Evolutionary conservation across 495 filamentous ascomycete species (phyloP), one percentile per base, ranked within the genome.

Genomic region (Durotheca rogersii): DNA sequence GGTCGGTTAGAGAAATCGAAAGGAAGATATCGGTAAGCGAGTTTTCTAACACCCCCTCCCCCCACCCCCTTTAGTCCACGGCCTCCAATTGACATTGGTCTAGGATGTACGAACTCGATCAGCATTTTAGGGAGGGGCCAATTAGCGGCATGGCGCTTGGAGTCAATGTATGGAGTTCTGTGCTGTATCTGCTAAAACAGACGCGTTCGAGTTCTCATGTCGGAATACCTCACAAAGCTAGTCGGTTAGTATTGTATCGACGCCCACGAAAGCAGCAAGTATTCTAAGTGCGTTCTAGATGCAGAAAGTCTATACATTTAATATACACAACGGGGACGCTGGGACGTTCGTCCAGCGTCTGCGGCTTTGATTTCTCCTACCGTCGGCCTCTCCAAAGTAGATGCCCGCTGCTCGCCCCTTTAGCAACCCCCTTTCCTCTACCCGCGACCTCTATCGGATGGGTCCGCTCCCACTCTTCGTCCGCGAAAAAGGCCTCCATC

Each of bases 1-100:
- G 93, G 50, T 90, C 85, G 31, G 87, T 95, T 19, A 73, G 88
- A 43, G 91, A 96, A 67, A 90, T 96, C 51, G 91, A 96, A 77
- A 81, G 91, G 44, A 96, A 96, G 76, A 90, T 96, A 67, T 90
- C 87, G 67, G 90, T 90, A 74, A 72, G 83, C 68, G 21, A 65
- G 43, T 20, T 25, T 16, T n/a, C 1, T 9, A 36, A 1, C 34
- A 49, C 19, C 39, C 30, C n/a, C n/a, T 20, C 21, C 17, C 12
- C 1, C 10, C 36, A 1, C 34, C 49, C 19, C 39, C 30, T n/a
- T 35, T 30, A 5, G 7, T 27, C 18, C 1, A 20, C 11, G 2
- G 37, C 11, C 41, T 45, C 62, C 69, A 45, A 71, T 58, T 64
- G 34, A 19, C 27, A 41, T 32, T 41, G 2, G 12, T 16, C 11